A percentile compares a stretch with the other conserved stretches of the same genome.
Evolutionary conservation across 805 yeast genomes (phyloP).

Genomic region (Maudiozyma saulgeensis): DNA sequence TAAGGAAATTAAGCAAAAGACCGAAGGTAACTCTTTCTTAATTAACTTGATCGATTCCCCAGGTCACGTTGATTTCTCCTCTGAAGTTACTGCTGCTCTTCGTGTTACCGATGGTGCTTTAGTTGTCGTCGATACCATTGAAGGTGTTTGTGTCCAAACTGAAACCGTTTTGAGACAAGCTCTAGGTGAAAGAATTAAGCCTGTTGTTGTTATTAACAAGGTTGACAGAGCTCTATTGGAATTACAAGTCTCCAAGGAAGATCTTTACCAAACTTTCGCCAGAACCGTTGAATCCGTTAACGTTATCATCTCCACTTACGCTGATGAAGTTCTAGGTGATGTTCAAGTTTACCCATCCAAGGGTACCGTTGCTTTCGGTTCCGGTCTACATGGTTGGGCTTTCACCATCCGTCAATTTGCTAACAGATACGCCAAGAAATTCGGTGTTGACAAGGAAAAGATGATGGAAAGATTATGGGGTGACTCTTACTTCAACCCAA

Average conservation of each 20-base stretch:
- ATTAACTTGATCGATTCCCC: constrained; percentile 98
- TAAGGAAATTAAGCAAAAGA: constrained; percentile 77
- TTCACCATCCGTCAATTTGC: constrained; percentile 99
- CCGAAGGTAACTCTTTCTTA: constrained; percentile 89
- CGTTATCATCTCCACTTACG: constrained; percentile 94
- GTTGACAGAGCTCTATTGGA: constrained; percentile 99
- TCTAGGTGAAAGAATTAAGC: constrained; percentile 98
- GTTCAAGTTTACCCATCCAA: constrained; percentile 96
- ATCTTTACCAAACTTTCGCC: constrained; percentile 93
- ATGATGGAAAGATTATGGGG: constrained; percentile 99
- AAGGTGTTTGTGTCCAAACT: constrained; percentile 99
- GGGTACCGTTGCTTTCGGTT: constrained; percentile 99
- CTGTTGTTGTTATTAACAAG: constrained; percentile 97
- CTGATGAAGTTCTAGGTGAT: constrained; percentile 86
- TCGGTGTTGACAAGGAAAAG: constrained; percentile 96
- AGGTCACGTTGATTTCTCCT: constrained; percentile 78
- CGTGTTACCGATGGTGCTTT: constrained; percentile 99
- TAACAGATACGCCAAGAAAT: constrained; percentile 94
- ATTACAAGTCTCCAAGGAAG: constrained; percentile 98
- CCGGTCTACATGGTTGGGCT: constrained; percentile 99
- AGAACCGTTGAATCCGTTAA: constrained; percentile 99
- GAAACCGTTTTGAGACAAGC: constrained; percentile 99
- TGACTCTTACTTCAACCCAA: constrained; percentile 99
- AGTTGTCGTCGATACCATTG: constrained; percentile 97
- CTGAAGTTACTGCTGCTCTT: constrained; percentile 97